A percentile compares a stretch with the other conserved stretches of the same genome.
Conservation (phyloP, 257 asterid genomes). For the Solanum habrochaites region DNA sequence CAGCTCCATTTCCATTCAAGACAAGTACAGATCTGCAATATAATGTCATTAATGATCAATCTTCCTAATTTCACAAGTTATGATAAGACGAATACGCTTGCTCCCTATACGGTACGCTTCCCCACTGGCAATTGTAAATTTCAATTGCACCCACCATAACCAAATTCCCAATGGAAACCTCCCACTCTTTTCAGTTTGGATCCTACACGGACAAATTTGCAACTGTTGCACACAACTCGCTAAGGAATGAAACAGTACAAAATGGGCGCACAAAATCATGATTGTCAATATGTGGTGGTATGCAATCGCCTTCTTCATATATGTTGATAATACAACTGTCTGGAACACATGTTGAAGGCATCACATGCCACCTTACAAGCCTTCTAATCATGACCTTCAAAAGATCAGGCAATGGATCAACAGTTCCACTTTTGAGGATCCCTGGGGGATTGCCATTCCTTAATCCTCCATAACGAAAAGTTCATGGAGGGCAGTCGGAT, state of each 20-base stretch:
- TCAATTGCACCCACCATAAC: slow-evolving; percentile 22
- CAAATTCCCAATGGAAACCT: slow-evolving; percentile 27
- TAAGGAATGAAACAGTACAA: slow-evolving; percentile 34
- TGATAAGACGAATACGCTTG: neutral
- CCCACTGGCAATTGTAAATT: slow-evolving; percentile 34
- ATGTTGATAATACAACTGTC: slow-evolving; percentile 37
- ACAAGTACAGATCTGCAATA: slow-evolving; percentile 35
- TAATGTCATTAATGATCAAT: neutral
- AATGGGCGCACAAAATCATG: slow-evolving; percentile 37
- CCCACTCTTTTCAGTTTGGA: slow-evolving; percentile 19
- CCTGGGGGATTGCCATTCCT: slow-evolving; percentile 33
- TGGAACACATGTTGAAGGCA: slow-evolving; percentile 32
- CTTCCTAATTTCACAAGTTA: neutral
- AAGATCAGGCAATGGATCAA: slow-evolving; percentile 33
- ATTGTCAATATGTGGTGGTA: slow-evolving; percentile 40
- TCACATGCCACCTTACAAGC: slow-evolving; percentile 34
- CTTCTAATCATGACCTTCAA: slow-evolving; percentile 32
- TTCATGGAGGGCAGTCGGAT: too few species aligned
- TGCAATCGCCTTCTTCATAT: slow-evolving; percentile 36
- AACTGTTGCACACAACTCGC: slow-evolving; percentile 29
- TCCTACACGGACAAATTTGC: too few species aligned
- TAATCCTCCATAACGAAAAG: slow-evolving; percentile 15
- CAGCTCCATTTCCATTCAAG: slow-evolving; percentile 37
- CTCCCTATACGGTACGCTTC: too few species aligned
- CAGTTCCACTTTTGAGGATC: slow-evolving; percentile 16